Evolutionary conservation across 768 basidiomycete species (phyloP).

Genomic region (Goffeauzyma gilvescens): DNA sequence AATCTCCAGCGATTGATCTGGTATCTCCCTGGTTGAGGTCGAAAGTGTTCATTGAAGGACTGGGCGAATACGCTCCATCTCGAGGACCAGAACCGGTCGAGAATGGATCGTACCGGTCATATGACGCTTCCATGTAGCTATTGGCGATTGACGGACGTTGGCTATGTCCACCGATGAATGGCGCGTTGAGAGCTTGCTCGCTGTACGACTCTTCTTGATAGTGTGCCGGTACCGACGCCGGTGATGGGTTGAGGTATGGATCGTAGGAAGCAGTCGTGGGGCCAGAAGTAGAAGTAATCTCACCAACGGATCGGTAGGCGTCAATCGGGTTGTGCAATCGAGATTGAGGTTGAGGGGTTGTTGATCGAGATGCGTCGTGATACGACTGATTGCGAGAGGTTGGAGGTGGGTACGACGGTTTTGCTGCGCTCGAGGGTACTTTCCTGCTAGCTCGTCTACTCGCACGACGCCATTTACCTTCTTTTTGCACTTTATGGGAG

Average conservation of each 20-base stretch:
- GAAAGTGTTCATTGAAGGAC: constrained; percentile 13
- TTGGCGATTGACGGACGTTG: neutral
- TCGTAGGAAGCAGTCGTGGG: neutral
- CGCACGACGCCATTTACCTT: constrained; percentile 44
- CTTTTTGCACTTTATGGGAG: constrained; percentile 40
- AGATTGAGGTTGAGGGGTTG: constrained; percentile 2
- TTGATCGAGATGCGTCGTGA: neutral
- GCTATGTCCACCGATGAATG: neutral
- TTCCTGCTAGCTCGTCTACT: constrained; percentile 31
- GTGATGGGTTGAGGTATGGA: neutral
- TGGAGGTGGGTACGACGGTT: neutral
- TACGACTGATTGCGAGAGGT: constrained; percentile 1
- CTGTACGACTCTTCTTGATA: neutral
- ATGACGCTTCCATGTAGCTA: constrained; percentile 19
- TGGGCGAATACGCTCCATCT: constrained; percentile 13
- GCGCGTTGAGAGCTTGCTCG: neutral
- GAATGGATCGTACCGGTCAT: constrained; percentile 15
- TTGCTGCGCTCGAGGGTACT: constrained; percentile 3
- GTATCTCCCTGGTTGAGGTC: constrained; percentile 5
- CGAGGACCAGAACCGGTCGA: too few relatives aligned
- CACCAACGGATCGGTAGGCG: neutral
- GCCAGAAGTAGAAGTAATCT: neutral
- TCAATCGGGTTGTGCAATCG: too few relatives aligned
- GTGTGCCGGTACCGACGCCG: too few relatives aligned
- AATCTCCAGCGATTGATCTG: constrained; percentile 22